A percentile compares a stretch with the other conserved stretches of the same genome.
Evolutionary conservation across 208 protist genomes (phyloP).

Genomic region (Trypanosomatidae sp.): DNA sequence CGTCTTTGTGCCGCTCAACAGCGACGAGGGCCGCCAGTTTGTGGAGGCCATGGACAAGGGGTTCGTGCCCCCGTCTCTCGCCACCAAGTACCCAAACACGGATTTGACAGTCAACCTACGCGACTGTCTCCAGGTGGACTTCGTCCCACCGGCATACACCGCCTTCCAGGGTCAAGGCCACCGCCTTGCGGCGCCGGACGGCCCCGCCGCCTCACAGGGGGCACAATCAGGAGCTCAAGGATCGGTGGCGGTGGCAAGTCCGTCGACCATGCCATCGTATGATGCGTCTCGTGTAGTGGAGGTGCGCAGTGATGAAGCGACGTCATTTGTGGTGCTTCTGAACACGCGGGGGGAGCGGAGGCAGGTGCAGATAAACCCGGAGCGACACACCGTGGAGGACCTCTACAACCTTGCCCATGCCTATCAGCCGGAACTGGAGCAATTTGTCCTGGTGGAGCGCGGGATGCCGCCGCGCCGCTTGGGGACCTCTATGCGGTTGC

Average conservation of each 20-base stretch:
- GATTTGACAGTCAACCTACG: conserved; percentile 61
- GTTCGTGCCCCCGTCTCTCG: conserved; percentile 52
- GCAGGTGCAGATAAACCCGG: conserved; percentile 73
- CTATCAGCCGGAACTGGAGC: conserved; percentile 34
- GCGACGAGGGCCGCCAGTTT: conserved; percentile 44
- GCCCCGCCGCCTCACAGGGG: conserved; percentile 3
- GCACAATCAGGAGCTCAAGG: conserved; percentile 1
- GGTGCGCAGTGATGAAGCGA: conserved; percentile 41
- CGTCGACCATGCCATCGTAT: conserved; percentile 4
- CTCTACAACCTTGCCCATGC: conserved; percentile 60
- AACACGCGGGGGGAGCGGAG: conserved; percentile 56
- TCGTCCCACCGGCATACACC: conserved; percentile 38
- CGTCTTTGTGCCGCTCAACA: conserved; percentile 44
- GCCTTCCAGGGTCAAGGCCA: conserved; percentile 68
- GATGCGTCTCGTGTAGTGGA: conserved; percentile 29
- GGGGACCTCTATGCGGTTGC: conserved; percentile 21
- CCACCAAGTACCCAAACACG: conserved; percentile 53
- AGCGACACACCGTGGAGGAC: conserved; percentile 73
- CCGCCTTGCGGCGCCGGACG: conserved; percentile 32
- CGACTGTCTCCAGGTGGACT: conserved; percentile 56
- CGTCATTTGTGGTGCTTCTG: conserved; percentile 61
- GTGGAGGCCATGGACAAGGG: conserved; percentile 59
- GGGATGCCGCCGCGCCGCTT: conserved; percentile 70
- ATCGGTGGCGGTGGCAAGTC: not conserved
- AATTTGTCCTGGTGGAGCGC: conserved; percentile 60